Evolutionary conservation across 345 rosid genomes (phyloP), one percentile per base, ranked within the genome.

Genomic region (Rhizophora mangle): DNA sequence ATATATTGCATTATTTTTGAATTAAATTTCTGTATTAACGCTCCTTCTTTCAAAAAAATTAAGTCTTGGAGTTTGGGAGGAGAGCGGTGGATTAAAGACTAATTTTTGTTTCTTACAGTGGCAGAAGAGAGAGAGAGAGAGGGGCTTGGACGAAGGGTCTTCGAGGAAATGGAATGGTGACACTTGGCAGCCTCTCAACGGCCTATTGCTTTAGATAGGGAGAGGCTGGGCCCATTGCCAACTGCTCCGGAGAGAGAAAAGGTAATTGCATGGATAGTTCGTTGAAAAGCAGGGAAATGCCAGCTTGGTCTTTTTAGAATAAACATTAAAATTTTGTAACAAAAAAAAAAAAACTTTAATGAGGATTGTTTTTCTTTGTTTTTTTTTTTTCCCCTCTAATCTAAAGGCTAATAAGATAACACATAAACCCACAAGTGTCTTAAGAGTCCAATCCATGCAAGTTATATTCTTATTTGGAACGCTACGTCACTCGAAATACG

Each of bases 401-500:
- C 11, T 39, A 15, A 39, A 18, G 18, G 15, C 49, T 3, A 13
- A 13, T 43, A 43, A 43, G 11, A 56, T 56, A 56, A 56, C 24
- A 56, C 29, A 27, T 24, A 56, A 56, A 10, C 26, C 24, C 60
- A 56, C 37, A 22, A 36, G 62, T 49, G 37, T 53, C 79, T 60
- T 71, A 76, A 78, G 63, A 76, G 74, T 66, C 47, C 72, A 54
- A 58, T 59, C 71, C 69, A 70, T 75, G 62, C 67, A 55, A 74
- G 46, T 18, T 21, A 64, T 72, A 76, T 80, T 71, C 84, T 81
- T 79, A 73, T 51, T 76, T 68, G 83, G 71, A 77, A 87, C 84
- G 87, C 89, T 83, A 85, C 85, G 89, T 76, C 87, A 82, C 91
- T 72, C 60, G 39, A 82, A 85, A 79, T 60, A 62, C 80, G 86